A percentile compares a stretch with the other conserved stretches of the same genome.
phyloP scores from a whole-genome alignment of 352 stramenopile species.

The Phytophthora sansomeana region DNA sequence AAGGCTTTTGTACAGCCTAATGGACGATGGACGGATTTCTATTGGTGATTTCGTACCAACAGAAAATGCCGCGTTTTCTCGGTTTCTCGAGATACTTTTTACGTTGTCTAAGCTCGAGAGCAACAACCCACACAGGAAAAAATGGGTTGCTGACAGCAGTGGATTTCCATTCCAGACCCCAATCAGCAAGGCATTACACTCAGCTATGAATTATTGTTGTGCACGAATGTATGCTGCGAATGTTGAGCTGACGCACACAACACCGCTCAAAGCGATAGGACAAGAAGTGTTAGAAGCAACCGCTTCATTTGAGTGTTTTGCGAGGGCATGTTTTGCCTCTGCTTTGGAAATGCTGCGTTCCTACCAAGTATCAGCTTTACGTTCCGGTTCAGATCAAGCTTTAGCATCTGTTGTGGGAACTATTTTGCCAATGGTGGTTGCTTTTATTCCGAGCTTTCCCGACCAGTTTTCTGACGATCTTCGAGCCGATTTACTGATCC shows the following conservation, averaged over 20 bases:
- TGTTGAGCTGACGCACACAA: constrained; percentile 29
- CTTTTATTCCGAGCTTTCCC: constrained; percentile 54
- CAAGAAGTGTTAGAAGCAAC: constrained; percentile 30
- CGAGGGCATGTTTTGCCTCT: constrained; percentile 44
- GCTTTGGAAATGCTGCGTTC: constrained; percentile 38
- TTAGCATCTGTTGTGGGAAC: constrained; percentile 46
- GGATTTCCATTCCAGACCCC: constrained; percentile 39
- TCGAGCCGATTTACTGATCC: constrained; percentile 26
- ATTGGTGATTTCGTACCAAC: constrained; percentile 51
- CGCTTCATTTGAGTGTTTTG: constrained; percentile 55
- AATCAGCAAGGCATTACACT: constrained; percentile 53
- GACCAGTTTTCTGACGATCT: constrained; percentile 40
- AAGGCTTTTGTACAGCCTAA: constrained; percentile 40
- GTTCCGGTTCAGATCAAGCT: neutral
- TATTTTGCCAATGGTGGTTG: constrained; percentile 56
- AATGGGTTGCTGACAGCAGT: constrained; percentile 11
- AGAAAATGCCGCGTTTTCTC: constrained; percentile 34
- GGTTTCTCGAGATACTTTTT: constrained; percentile 45
- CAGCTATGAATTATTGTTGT: constrained; percentile 57
- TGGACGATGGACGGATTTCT: constrained; percentile 46
- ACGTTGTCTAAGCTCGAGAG: constrained; percentile 46
- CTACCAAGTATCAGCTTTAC: neutral
- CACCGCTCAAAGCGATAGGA: constrained; percentile 22
- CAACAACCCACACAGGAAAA: constrained; percentile 13
- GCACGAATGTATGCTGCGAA: constrained; percentile 45